phyloP scores from a whole-genome alignment of 805 yeast species.

The Saccharomycopsis guyanensis region DNA sequence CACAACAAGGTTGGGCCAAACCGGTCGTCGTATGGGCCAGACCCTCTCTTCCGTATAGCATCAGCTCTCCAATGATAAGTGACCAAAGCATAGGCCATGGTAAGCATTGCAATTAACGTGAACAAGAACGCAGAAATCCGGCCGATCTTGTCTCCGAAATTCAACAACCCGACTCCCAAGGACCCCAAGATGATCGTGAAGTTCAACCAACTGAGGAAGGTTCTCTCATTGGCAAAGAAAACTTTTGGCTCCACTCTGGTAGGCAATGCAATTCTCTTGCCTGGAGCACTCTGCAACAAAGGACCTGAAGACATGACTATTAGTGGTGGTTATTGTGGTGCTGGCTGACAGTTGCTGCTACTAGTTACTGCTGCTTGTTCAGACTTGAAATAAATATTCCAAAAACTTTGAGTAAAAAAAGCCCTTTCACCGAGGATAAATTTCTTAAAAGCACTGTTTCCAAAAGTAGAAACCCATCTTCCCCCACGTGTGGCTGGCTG shows the following conservation, averaged over 20 bases:
- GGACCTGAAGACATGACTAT: conserved; percentile 41
- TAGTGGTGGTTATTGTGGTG: too few relatives aligned
- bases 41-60: conserved; percentile 94
- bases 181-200: conserved; percentile 98
- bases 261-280: conserved; percentile 93
- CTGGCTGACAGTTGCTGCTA: too few relatives aligned
- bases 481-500: conserved; percentile 4
- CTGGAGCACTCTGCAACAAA: conserved; percentile 63
- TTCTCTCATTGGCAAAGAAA: conserved; percentile 97
- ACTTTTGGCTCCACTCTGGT: conserved; percentile 98
- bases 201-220: conserved; percentile 96
- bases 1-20: conserved; percentile 98
- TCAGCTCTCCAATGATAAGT: conserved; percentile 99
- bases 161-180: conserved; percentile 88
- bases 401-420: too few relatives aligned
- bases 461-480: conserved; percentile 8
- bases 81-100: conserved; percentile 91
- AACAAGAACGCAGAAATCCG: conserved; percentile 88
- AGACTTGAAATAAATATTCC: too few relatives aligned
- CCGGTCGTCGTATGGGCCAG: conserved; percentile 99
- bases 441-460: neutral
- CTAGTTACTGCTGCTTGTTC: too few relatives aligned
- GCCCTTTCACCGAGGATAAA: too few relatives aligned
- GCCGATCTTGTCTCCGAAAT: conserved; percentile 93
- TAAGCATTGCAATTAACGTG: conserved; percentile 94